Base-by-base conservation (phyloP, 2,329 filamentous ascomycete genomes). In the Leptographium radiaticola region DNA sequence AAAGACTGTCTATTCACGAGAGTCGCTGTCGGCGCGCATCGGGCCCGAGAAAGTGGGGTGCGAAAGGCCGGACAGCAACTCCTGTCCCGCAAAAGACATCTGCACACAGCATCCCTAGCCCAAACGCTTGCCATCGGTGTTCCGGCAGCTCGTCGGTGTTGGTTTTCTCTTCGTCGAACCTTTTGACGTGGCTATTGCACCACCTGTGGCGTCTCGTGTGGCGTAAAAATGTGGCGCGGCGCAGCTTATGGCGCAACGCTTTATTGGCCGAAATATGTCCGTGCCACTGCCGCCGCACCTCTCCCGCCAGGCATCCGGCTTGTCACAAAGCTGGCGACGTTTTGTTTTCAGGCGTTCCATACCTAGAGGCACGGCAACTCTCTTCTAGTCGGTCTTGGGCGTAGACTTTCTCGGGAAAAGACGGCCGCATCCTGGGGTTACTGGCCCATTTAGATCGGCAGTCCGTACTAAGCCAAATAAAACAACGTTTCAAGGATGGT, bases 291-390 rank as follows among this genome's bases (percentile, higher is more conserved):
- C 11, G 34, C 36, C 10, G 64, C 52, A 83, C 79, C 6, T 71
- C 73, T 1, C 76, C 76, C 3, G 72, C 71, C 54, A 75, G 70
- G 6, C 68, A 72, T 33, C 84, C 80, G 2, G 71, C 71, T 10
- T 84, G 71, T 33, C 83, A 69, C 1, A 82, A 86, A 0, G 81
- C 80, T 4, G 77, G 83, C 5, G 74, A 59, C 20, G 76, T 71
- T 8, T 70, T 66, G 20, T n/a, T n/a, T n/a, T 74, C 70, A 1
- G 70, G 68, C 1, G 68, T 71, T 2, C 68, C 70, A 42, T 72
- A 71, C 51, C 62, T 65, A 51, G 63, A 60, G 39, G 62, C 60
- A 4, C 49, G 52, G 40, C 25, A 3, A 25, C 25, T 25, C 25
- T 5, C 25, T 25, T 25, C 25, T n/a, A 25, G 3, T 25, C 25